A percentile compares a stretch with the other conserved stretches of the same genome.
Conservation (phyloP, 1,284 basidiomycete genomes). For the Microbotryum violaceum region DNA sequence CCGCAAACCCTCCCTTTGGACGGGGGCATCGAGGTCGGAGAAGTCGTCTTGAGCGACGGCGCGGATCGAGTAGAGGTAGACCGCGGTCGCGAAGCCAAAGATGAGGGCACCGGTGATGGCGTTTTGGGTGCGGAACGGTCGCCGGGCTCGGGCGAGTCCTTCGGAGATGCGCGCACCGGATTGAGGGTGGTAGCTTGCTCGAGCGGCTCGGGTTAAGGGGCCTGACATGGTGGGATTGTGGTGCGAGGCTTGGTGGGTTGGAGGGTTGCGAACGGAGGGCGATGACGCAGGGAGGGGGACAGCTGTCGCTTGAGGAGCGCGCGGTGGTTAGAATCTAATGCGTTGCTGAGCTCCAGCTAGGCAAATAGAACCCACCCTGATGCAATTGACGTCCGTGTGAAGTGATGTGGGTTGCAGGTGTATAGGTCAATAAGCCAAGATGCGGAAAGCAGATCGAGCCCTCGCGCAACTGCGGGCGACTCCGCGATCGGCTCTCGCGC, state of each 20-base stretch:
- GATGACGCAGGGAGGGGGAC: neutral
- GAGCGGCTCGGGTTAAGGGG: conserved; percentile 8
- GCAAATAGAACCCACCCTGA: neutral
- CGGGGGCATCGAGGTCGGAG: conserved; percentile 32
- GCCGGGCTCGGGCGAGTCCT: conserved; percentile 75
- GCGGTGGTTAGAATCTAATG: too few relatives aligned
- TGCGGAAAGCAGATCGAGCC: too few relatives aligned
- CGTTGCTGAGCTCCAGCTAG: neutral
- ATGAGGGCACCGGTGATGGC: conserved; percentile 66
- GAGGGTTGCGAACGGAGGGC: neutral
- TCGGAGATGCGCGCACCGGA: conserved; percentile 55
- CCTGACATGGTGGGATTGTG: conserved; percentile 5
- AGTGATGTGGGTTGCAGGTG: too few relatives aligned
- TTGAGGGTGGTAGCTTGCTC: conserved; percentile 24
- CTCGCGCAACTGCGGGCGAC: too few relatives aligned
- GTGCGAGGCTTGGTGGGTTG: neutral
- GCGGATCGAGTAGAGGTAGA: conserved; percentile 87
- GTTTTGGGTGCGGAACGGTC: conserved; percentile 72
- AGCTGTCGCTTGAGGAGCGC: neutral
- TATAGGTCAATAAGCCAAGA: too few relatives aligned
- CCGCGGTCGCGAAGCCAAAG: conserved; percentile 66
- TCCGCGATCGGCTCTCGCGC: too few relatives aligned
- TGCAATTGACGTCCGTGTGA: too few relatives aligned
- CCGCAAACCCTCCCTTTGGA: conserved; percentile 3
- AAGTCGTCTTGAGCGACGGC: conserved; percentile 91